phyloP scores from a whole-genome alignment of 805 yeast species.

The Schwanniomyces occidentalis region DNA sequence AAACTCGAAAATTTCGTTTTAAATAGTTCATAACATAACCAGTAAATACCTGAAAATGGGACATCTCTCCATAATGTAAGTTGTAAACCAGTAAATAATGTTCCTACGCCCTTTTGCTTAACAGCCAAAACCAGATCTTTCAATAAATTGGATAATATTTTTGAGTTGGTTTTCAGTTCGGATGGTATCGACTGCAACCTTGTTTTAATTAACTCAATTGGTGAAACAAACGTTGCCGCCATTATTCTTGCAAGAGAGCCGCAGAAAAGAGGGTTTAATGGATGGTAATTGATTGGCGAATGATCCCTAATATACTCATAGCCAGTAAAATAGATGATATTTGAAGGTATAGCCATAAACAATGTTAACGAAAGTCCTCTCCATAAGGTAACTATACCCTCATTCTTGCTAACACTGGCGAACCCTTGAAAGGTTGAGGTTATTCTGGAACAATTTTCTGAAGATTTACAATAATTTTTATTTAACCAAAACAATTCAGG shows the following conservation, averaged over 20 bases:
- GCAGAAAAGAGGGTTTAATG: constrained; percentile 78
- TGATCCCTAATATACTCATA: constrained; percentile 82
- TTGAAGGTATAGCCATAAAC: constrained; percentile 88
- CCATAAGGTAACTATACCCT: constrained; percentile 81
- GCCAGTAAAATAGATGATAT: constrained; percentile 91
- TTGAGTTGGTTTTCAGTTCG: constrained; percentile 22
- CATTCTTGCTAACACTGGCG: constrained; percentile 60
- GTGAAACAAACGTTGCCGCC: constrained; percentile 85
- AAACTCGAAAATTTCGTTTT: constrained; percentile 25
- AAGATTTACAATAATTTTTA: constrained; percentile 35
- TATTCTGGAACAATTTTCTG: constrained; percentile 47
- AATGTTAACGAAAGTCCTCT: constrained; percentile 83
- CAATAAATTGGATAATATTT: constrained; percentile 47
- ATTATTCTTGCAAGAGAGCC: constrained; percentile 81
- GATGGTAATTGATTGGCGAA: constrained; percentile 46
- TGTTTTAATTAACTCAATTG: constrained; percentile 84
- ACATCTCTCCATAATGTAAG: constrained; percentile 96
- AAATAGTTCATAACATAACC: constrained; percentile 77
- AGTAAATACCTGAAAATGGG: constrained; percentile 92
- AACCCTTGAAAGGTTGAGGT: constrained; percentile 79
- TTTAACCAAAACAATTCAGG: constrained; percentile 36
- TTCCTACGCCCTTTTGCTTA: constrained; percentile 52
- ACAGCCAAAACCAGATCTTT: constrained; percentile 56
- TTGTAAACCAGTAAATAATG: constrained; percentile 81
- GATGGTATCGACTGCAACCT: constrained; percentile 86